These are phyloP conservation scores for Penicillium sp. DNA, from an alignment of 2,329 filamentous ascomycete genomes.

Conservation along the genomic window DNA sequence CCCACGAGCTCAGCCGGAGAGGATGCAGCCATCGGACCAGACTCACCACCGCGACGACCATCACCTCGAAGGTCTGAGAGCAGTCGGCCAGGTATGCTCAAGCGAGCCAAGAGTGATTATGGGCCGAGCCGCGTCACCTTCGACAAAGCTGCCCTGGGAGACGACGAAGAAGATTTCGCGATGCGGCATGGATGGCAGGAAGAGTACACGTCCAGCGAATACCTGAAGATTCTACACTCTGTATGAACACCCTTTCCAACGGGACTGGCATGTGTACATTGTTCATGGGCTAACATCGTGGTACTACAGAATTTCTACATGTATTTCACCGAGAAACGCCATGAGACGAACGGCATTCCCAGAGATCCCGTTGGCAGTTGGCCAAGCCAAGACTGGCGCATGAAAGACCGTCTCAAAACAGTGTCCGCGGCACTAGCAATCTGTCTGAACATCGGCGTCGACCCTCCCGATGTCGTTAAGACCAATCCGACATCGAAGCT, in stretches of 20 bases:
- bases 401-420: conserved; percentile 93
- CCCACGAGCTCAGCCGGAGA: conserved; percentile 37
- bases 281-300: conserved; percentile 20
- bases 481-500: conserved; percentile 89
- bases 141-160: conserved; percentile 33
- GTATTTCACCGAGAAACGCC: conserved; percentile 98
- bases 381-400: conserved; percentile 86
- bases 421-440: conserved; percentile 92
- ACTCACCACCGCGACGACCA: conserved; percentile 25
- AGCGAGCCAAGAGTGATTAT: conserved; percentile 55
- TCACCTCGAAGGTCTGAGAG: conserved; percentile 33
- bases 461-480: conserved; percentile 94
- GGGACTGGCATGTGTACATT: not conserved
- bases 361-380: conserved; percentile 57
- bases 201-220: conserved; percentile 86
- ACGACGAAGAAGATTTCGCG: conserved; percentile 53
- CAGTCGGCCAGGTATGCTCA: conserved; percentile 40
- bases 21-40: conserved; percentile 20
- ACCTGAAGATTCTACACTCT: conserved; percentile 77
- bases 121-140: conserved; percentile 40
- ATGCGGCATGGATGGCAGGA: conserved; percentile 88
- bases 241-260: conserved; percentile 45
- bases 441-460: conserved; percentile 95
- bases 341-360: conserved; percentile 88
- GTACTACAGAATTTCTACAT: conserved; percentile 87